Conservation (phyloP, 495 filamentous ascomycete species). For the Lasiosphaeria ovina region DNA sequence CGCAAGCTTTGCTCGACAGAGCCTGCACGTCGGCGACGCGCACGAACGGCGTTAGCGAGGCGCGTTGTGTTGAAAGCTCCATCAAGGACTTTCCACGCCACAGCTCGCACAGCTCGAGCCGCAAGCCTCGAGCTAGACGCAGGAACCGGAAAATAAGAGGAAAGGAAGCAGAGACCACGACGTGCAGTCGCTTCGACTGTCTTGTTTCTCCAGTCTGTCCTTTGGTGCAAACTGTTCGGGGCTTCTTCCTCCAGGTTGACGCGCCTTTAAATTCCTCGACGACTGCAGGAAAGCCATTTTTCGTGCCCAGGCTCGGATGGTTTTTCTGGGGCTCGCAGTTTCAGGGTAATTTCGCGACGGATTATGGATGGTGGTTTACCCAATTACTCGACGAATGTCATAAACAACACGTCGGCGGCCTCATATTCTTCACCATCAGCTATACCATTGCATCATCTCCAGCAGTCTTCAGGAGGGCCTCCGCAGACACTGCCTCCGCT, state of each 20-base stretch:
- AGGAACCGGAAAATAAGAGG: not conserved
- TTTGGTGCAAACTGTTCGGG: slow-evolving; percentile 14
- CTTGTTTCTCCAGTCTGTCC: slow-evolving; percentile 21
- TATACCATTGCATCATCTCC: slow-evolving; percentile 47
- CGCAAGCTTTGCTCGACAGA: slow-evolving; percentile 23
- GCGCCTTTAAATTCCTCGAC: not conserved
- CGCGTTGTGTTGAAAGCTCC: not conserved
- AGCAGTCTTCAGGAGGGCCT: slow-evolving; percentile 49
- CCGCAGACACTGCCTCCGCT: slow-evolving; percentile 70
- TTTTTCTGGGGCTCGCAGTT: slow-evolving; percentile 26
- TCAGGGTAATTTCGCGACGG: slow-evolving; percentile 31
- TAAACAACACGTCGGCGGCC: slow-evolving; percentile 35
- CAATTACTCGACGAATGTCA: slow-evolving; percentile 36
- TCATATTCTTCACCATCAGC: slow-evolving; percentile 35
- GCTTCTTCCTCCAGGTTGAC: not conserved
- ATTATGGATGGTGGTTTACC: slow-evolving; percentile 41
- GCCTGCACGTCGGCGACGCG: slow-evolving; percentile 10
- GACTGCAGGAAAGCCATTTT: slow-evolving; percentile 20
- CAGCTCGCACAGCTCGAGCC: too few species aligned
- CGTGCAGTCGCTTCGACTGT: slow-evolving; percentile 13
- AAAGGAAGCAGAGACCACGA: not conserved
- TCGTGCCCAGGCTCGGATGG: slow-evolving; percentile 33
- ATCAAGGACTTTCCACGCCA: too few species aligned
- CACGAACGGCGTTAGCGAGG: not conserved
- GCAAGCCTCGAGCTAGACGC: not conserved